Percentiles rank a stretch among this genome's conserved stretches.
Conservation (phyloP, 1,284 basidiomycete species). For the Amylostereum chailletii region DNA sequence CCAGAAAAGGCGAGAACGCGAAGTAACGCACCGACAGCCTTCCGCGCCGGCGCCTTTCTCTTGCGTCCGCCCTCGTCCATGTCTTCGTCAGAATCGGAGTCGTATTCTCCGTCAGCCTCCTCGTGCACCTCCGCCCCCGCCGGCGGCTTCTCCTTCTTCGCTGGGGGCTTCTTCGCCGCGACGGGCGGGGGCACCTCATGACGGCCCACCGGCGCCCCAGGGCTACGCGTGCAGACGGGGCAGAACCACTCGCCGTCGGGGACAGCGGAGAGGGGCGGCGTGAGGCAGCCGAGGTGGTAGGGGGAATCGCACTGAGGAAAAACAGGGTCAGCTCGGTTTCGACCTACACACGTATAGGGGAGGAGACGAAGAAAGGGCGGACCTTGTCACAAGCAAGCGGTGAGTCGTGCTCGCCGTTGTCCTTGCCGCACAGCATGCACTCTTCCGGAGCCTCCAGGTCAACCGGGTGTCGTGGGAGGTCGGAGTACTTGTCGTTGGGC, state of each 20-base stretch:
- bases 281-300: conserved; percentile 78
- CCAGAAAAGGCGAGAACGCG: background rate
- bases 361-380: background rate
- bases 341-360: background rate
- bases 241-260: conserved; percentile 96
- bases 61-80: conserved; percentile 18
- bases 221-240: conserved; percentile 46
- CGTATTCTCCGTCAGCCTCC: conserved; percentile 15
- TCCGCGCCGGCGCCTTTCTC: conserved; percentile 21
- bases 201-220: conserved; percentile 24
- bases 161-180: conserved; percentile 12
- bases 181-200: conserved; percentile 11
- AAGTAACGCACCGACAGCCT: conserved; percentile 8
- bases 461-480: conserved; percentile 67
- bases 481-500: conserved; percentile 61
- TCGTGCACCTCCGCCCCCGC: conserved; percentile 10
- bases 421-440: conserved; percentile 68
- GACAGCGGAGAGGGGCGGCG: conserved; percentile 66
- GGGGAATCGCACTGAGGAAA: conserved; percentile 73
- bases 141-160: conserved; percentile 7
- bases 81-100: conserved; percentile 12
- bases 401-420: conserved; percentile 57
- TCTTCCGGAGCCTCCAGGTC: conserved; percentile 61
- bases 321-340: no score
- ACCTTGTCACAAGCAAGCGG: conserved; percentile 86